Conservation (phyloP, 2,329 filamentous ascomycete species). For the Cercospora sp. region DNA sequence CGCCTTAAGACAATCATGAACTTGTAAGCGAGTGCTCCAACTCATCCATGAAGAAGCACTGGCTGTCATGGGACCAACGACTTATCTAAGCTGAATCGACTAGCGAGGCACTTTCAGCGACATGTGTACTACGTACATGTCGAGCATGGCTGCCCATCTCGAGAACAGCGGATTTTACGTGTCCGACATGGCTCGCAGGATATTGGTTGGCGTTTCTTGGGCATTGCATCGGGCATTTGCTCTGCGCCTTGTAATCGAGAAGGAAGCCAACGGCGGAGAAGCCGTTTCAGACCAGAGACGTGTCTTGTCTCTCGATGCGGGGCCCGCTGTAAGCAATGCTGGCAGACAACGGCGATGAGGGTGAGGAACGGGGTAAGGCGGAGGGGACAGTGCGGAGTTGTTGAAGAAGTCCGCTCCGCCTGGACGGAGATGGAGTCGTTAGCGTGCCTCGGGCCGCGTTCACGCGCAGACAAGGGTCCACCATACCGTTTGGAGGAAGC, state of each 20-base stretch:
- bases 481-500: background rate
- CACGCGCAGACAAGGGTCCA: background rate
- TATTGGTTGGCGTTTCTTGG: background rate
- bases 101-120: background rate
- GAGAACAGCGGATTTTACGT: conserved; percentile 9
- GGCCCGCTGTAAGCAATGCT: background rate
- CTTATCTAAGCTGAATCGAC: background rate
- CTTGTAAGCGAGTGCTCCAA: background rate
- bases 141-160: conserved; percentile 4
- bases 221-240: background rate
- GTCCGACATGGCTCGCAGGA: conserved; percentile 8
- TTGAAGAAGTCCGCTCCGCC: background rate
- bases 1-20: background rate
- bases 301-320: background rate
- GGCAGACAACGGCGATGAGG: background rate
- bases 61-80: background rate
- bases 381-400: background rate
- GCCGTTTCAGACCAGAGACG: background rate
- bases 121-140: background rate
- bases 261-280: background rate
- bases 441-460: background rate
- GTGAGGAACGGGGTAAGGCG: background rate
- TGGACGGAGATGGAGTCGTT: background rate
- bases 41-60: background rate
- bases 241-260: background rate